Conservation (phyloP, 2,329 filamentous ascomycete genomes). For the Conoideocrella luteorostrata region DNA sequence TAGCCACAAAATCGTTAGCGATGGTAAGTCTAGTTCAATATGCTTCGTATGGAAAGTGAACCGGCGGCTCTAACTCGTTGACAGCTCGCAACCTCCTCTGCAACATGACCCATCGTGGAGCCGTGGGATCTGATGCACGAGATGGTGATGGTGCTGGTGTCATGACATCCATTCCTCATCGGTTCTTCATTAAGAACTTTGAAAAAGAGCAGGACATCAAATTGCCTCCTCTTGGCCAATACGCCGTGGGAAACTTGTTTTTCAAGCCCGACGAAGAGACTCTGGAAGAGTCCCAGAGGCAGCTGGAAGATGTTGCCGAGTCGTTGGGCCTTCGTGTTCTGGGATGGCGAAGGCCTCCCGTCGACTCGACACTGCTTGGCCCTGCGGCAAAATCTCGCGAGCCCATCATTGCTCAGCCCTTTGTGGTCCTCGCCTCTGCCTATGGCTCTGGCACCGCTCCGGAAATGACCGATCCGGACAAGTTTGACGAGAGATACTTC, state of each 20-base stretch:
- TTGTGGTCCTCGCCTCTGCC: slow-evolving; percentile 78
- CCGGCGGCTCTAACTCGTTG: not conserved
- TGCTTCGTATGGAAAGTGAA: not conserved
- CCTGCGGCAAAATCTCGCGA: slow-evolving; percentile 90
- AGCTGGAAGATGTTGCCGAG: slow-evolving; percentile 90
- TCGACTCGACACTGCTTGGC: slow-evolving; percentile 87
- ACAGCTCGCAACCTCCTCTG: slow-evolving; percentile 67
- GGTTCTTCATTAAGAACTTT: slow-evolving; percentile 98
- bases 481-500: slow-evolving; percentile 79
- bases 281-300: slow-evolving; percentile 80
- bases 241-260: slow-evolving; percentile 95
- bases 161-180: slow-evolving; percentile 98
- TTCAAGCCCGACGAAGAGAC: slow-evolving; percentile 95
- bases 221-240: slow-evolving; percentile 83
- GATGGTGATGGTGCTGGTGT: slow-evolving; percentile 98
- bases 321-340: slow-evolving; percentile 82
- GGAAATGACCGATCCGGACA: slow-evolving; percentile 67
- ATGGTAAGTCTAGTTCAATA: slow-evolving; percentile 59
- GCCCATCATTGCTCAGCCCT: slow-evolving; percentile 91
- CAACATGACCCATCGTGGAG: slow-evolving; percentile 99
- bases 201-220: slow-evolving; percentile 83
- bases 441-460: slow-evolving; percentile 80
- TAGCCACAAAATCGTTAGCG: slow-evolving; percentile 97
- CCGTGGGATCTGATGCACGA: slow-evolving; percentile 93
- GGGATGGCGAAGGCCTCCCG: slow-evolving; percentile 92